Base-by-base conservation (phyloP, 495 filamentous ascomycete genomes). In the Aspergillus sparsus region DNA sequence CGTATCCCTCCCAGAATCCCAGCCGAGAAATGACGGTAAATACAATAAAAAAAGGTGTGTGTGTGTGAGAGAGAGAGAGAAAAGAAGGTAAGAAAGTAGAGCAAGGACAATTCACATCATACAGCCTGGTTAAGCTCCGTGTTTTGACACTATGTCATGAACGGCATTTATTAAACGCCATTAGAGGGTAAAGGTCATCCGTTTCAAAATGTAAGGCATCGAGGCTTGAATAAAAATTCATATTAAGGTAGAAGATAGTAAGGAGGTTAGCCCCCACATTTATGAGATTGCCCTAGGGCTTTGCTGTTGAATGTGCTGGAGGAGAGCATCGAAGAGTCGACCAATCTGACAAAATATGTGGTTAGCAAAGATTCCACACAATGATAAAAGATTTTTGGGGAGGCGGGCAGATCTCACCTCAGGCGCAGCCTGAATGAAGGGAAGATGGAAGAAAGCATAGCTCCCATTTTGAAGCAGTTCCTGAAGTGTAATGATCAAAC, bases 381-480 rank as follows among this genome's bases (percentile, higher is more conserved):
- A 52, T n/a, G 6, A 53, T 7, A 6, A 31, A 16, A 51, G 31
- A 13, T 16, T 1, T 3, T 27, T 27, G 21, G 21, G 21, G 21
- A 27, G 21, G 21, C 13, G 35, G 33, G 15, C 10, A 16, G 16
- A 49, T 64, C 78, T 62, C 79, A 96, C 92, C 78, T 96, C 90
- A 51, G 91, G 91, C 49, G 87, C 84, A 63, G 85, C 83, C 77
- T 95, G 93, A 76, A 97, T 90, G 61, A 96, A 97, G 44, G 90
- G 90, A 61, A 97, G 81, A 44, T 92, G 88, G 81, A 94, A 99
- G 80, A 99, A 93, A 65, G 85, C 83, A 66, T 91, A 92, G 65
- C 84, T 89, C 45, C 87, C 85, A 68, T 96, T 97, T 77, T 96
- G 94, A 57, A 96, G 80, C 47, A 99, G 80, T 76, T 98, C 95